phyloP scores from a whole-genome alignment of 1,284 basidiomycete genomes.

The Heliocybe sulcata region DNA sequence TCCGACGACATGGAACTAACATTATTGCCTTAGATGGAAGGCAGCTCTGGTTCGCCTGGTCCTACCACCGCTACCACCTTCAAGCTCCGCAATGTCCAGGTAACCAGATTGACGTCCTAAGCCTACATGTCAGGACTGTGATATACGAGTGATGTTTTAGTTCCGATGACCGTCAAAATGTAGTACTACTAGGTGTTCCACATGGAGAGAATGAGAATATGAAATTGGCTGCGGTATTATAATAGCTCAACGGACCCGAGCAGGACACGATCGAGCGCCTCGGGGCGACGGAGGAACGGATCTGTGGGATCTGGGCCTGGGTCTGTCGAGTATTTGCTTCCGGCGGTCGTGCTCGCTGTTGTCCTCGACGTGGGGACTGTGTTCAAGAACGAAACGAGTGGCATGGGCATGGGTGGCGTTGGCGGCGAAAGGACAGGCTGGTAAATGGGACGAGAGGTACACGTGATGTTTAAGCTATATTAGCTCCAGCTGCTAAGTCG shows the following conservation, averaged over 20 bases:
- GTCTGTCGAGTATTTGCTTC: not conserved
- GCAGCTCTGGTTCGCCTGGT: conserved; percentile 34
- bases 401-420: no score
- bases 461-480: not conserved
- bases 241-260: not conserved
- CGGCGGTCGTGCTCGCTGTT: no score
- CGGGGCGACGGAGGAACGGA: not conserved
- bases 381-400: no score
- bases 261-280: not conserved
- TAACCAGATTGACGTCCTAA: conserved; percentile 13
- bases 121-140: not conserved
- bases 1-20: not conserved
- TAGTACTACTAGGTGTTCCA: no score
- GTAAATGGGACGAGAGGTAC: not conserved
- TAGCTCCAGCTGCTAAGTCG: not conserved
- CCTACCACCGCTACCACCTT: conserved; percentile 29
- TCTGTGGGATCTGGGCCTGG: not conserved
- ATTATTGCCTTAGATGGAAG: conserved; percentile 29
- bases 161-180: no score
- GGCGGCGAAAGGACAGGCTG: no score
- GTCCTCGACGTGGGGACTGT: no score
- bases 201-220: no score
- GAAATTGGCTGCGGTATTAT: no score
- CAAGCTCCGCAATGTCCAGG: conserved; percentile 27
- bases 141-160: not conserved